These are phyloP conservation scores for Solanum verrucosum DNA, from an alignment of 257 asterid species.

Conservation along the genomic window DNA sequence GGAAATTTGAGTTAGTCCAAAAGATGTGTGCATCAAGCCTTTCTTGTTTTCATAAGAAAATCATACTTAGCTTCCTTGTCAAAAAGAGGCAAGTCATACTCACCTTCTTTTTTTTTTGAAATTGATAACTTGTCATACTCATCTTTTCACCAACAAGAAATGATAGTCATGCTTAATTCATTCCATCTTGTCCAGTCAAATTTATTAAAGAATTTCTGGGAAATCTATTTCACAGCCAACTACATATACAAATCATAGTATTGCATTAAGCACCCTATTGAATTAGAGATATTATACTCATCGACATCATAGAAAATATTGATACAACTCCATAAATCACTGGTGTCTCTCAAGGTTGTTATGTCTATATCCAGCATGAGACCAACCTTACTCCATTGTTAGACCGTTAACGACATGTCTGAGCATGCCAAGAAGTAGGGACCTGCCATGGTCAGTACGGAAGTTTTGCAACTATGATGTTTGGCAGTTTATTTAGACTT, in stretches of 20 bases:
- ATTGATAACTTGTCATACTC: neutral
- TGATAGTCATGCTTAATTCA: neutral
- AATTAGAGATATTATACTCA: neutral
- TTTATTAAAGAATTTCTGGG: neutral
- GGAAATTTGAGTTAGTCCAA: neutral
- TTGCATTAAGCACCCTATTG: neutral
- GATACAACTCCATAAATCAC: neutral
- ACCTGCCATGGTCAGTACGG: neutral
- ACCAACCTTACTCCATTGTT: neutral
- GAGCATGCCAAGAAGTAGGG: neutral
- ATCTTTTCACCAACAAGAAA: neutral
- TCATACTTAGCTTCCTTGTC: neutral
- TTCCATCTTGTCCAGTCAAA: neutral
- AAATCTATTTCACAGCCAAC: neutral
- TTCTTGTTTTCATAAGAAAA: neutral
- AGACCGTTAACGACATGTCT: neutral
- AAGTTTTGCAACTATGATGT: neutral
- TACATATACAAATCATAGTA: neutral
- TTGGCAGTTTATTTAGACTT: neutral
- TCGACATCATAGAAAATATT: neutral
- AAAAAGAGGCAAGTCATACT: neutral
- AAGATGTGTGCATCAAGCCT: neutral
- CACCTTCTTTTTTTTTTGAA: neutral
- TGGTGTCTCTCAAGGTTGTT: neutral
- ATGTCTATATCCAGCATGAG: neutral